A percentile compares a stretch with the other conserved stretches of the same genome.
phyloP scores from a whole-genome alignment of 169 alveolate genomes.

The Plasmodium inui region DNA sequence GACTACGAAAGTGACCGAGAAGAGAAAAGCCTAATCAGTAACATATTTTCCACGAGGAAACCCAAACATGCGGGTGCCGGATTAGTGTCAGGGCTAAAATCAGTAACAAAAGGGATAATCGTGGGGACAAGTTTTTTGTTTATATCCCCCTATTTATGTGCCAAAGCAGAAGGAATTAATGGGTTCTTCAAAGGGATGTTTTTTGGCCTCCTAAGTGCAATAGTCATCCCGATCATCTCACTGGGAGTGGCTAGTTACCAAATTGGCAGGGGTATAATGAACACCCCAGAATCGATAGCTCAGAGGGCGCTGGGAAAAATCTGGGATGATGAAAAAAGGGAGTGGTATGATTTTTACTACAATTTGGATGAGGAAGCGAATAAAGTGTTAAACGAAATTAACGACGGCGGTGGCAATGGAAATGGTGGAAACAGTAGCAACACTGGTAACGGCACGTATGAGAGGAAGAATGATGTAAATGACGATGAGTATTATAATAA shows the following conservation, averaged over 20 bases:
- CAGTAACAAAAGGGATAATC: conserved; percentile 91
- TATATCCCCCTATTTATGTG: conserved; percentile 91
- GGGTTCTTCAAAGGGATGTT: conserved; percentile 92
- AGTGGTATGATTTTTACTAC: conserved; percentile 87
- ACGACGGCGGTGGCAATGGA: conserved; percentile 65
- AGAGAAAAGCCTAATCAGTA: conserved; percentile 77
- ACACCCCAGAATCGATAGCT: conserved; percentile 91
- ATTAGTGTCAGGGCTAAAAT: conserved; percentile 89
- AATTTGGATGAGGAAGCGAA: conserved; percentile 86
- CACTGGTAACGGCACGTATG: conserved; percentile 15
- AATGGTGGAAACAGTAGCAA: conserved; percentile 8
- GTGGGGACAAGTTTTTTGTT: conserved; percentile 91
- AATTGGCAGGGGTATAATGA: conserved; percentile 89
- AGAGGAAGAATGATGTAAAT: conserved; percentile 12
- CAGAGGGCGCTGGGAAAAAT: conserved; percentile 88
- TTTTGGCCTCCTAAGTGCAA: conserved; percentile 91
- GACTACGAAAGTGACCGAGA: conserved; percentile 23
- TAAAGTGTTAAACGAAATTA: conserved; percentile 71
- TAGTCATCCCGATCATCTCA: conserved; percentile 89
- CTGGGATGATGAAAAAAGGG: conserved; percentile 91
- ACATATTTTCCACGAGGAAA: conserved; percentile 84
- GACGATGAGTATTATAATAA: conserved; percentile 61
- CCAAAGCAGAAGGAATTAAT: conserved; percentile 89
- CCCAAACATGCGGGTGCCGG: conserved; percentile 91
- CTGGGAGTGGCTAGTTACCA: conserved; percentile 92